phyloP scores from a whole-genome alignment of 306 rosid species.

The Glycine tomentella region DNA sequence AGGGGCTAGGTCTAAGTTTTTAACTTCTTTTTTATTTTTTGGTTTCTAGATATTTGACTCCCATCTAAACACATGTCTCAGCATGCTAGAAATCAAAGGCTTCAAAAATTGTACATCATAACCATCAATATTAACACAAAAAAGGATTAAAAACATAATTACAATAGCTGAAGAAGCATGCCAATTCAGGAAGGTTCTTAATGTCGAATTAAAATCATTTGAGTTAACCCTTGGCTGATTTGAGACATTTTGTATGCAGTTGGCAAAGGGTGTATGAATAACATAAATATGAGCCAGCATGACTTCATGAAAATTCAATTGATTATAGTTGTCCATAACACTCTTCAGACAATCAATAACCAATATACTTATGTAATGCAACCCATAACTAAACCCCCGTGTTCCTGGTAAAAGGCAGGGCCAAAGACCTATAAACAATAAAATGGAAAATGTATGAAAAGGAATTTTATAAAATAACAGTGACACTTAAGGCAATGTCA shows the following conservation, averaged over 20 bases:
- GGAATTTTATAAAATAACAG: slow-evolving; percentile 22
- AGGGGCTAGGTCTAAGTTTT: too few relatives aligned
- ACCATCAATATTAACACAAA: too few relatives aligned
- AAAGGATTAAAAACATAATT: too few relatives aligned
- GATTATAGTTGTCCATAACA: slow-evolving; percentile 2
- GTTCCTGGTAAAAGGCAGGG: not conserved
- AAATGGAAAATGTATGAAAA: too few relatives aligned
- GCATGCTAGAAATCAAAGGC: slow-evolving; percentile 2
- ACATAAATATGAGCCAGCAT: not conserved
- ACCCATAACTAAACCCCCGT: not conserved
- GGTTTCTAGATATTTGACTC: slow-evolving; percentile 14
- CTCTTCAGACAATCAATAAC: slow-evolving; percentile 11
- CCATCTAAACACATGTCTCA: slow-evolving; percentile 8
- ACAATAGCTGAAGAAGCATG: too few relatives aligned
- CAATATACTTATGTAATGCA: slow-evolving; percentile 11
- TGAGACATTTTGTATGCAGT: not conserved
- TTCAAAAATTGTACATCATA: too few relatives aligned
- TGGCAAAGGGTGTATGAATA: slow-evolving; percentile 21
- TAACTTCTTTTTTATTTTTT: not conserved
- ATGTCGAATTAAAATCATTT: too few relatives aligned
- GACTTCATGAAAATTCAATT: not conserved
- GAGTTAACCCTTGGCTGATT: slow-evolving; percentile 8
- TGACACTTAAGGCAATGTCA: not conserved
- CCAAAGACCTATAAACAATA: not conserved
- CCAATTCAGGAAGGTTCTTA: too few relatives aligned